A percentile compares a stretch with the other conserved stretches of the same genome.
Conservation (phyloP, 352 stramenopile genomes). For the Phytopythium mirpurense region DNA sequence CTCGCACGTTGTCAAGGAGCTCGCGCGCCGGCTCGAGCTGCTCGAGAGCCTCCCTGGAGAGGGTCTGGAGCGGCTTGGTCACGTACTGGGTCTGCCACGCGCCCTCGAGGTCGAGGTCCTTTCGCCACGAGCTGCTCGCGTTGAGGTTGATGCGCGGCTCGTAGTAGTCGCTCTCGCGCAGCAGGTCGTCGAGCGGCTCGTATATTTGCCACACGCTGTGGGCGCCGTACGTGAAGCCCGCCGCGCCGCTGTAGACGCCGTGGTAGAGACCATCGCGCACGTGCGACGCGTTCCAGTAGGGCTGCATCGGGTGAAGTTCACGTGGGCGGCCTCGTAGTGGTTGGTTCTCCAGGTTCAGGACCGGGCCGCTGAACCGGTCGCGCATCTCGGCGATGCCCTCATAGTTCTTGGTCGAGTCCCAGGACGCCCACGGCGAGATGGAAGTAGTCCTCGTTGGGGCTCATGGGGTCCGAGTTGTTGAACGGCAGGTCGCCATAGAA, state of each 20-base stretch:
- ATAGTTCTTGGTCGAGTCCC: constrained; percentile 29
- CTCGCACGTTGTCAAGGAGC: constrained; percentile 10
- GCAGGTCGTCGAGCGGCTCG: constrained; percentile 11
- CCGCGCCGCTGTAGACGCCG: constrained; percentile 12
- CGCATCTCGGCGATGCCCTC: constrained; percentile 16
- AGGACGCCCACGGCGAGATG: too few species aligned
- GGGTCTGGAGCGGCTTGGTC: constrained; percentile 15
- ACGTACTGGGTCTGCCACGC: constrained; percentile 16
- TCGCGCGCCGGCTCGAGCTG: constrained; percentile 11
- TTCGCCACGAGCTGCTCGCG: constrained; percentile 14
- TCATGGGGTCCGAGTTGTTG: constrained; percentile 19
- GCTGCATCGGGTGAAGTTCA: constrained; percentile 19
- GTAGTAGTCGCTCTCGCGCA: constrained; percentile 17
- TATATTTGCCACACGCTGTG: constrained; percentile 23
- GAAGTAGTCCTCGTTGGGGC: constrained; percentile 19
- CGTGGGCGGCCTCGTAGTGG: too few species aligned
- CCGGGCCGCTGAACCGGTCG: constrained; percentile 13
- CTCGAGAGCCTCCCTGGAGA: constrained; percentile 7
- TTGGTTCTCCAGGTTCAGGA: constrained; percentile 18
- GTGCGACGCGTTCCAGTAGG: constrained; percentile 16
- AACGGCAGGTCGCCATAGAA: constrained; percentile 23
- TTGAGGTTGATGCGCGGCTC: constrained; percentile 11
- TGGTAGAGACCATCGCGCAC: constrained; percentile 16
- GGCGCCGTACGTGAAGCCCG: constrained; percentile 17
- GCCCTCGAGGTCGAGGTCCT: constrained; percentile 15